Percentiles rank a stretch among this genome's conserved stretches.
phyloP scores from a whole-genome alignment of 495 filamentous ascomycete species.

The Darksidea phi region DNA sequence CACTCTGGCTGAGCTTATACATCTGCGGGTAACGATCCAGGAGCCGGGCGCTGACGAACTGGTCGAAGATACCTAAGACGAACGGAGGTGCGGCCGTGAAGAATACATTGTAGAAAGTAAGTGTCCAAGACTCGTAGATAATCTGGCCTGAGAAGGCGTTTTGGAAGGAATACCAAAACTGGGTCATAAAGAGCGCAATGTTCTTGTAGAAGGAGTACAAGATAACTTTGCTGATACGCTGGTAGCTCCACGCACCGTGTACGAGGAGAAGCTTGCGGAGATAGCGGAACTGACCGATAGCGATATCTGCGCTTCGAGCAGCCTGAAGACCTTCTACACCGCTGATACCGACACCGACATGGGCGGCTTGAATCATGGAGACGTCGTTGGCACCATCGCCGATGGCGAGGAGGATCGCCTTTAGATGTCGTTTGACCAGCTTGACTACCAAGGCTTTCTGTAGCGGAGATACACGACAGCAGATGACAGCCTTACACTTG shows the following conservation, averaged over 20 bases:
- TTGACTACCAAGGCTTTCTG: conserved; percentile 99
- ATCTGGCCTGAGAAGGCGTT: conserved; percentile 97
- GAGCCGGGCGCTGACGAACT: conserved; percentile 94
- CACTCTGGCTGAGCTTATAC: conserved; percentile 89
- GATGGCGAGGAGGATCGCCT: conserved; percentile 89
- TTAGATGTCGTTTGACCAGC: conserved; percentile 93
- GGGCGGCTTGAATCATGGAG: conserved; percentile 98
- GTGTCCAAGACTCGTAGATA: conserved; percentile 98
- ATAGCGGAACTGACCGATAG: conserved; percentile 95
- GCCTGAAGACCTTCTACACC: conserved; percentile 99
- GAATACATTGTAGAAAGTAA: conserved; percentile 99
- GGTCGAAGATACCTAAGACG: conserved; percentile 94
- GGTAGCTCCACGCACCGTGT: conserved; percentile 96
- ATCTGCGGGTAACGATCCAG: conserved; percentile 96
- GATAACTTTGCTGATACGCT: conserved; percentile 93
- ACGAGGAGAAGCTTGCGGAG: conserved; percentile 93
- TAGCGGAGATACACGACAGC: conserved; percentile 97
- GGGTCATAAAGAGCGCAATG: conserved; percentile 96
- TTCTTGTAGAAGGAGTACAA: conserved; percentile 99
- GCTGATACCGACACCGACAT: conserved; percentile 97
- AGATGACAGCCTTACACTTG: conserved; percentile 97
- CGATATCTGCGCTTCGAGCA: conserved; percentile 90
- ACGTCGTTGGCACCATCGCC: conserved; percentile 99
- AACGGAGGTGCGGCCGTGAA: conserved; percentile 94
- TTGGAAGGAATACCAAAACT: conserved; percentile 99